Evolutionary conservation across 345 rosid species (phyloP).

Genomic region (Mercurialis annua): DNA sequence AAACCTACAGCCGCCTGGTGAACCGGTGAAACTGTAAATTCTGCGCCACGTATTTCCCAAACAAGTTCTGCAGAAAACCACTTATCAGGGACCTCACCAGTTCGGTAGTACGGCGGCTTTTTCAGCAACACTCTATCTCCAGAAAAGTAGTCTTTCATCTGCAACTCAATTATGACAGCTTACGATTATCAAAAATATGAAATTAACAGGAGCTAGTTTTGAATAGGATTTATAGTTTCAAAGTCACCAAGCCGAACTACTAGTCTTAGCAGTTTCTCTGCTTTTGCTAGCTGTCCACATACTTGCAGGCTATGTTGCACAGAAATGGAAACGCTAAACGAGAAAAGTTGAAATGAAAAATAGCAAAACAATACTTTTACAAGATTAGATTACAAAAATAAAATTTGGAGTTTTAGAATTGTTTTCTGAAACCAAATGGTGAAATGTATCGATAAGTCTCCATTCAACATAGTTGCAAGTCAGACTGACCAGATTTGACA

Average conservation of each 20-base stretch:
- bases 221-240: background rate
- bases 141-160: slow-evolving; percentile 76
- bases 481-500: background rate
- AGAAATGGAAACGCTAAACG: too few relatives aligned
- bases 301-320: background rate
- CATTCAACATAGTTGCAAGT: background rate
- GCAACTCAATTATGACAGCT: slow-evolving; percentile 22
- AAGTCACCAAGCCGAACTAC: background rate
- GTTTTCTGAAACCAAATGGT: too few relatives aligned
- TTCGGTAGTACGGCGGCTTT: slow-evolving; percentile 69
- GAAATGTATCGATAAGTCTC: too few relatives aligned
- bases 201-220: background rate
- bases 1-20: slow-evolving; percentile 77
- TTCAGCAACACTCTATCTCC: slow-evolving; percentile 58
- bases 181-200: background rate
- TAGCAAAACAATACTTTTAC: too few relatives aligned
- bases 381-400: too few relatives aligned
- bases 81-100: slow-evolving; percentile 70
- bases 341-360: too few relatives aligned
- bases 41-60: slow-evolving; percentile 87
- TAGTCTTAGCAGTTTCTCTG: background rate
- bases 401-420: too few relatives aligned
- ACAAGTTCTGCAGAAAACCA: slow-evolving; percentile 76
- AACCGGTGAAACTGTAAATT: slow-evolving; percentile 78
- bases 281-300: too few relatives aligned